Evolutionary conservation across 1,284 basidiomycete genomes (phyloP), one percentile per base, ranked within the genome.

Genomic region (Cutaneotrichosporon sp.): DNA sequence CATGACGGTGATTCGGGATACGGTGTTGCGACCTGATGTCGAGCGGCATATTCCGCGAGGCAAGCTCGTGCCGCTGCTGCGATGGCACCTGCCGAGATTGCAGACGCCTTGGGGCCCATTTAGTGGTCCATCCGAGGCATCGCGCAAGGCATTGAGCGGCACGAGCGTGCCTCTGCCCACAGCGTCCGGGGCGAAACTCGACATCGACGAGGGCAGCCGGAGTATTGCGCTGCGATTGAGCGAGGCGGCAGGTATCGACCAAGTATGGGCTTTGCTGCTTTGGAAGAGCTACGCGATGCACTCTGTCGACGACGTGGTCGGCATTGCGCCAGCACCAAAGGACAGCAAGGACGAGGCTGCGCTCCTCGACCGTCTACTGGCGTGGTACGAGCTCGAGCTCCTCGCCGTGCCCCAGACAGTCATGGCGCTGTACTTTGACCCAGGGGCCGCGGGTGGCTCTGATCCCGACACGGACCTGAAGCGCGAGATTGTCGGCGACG

Each of bases 361-460:
- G 15, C 41, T 61, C 41, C 22, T 67, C 45, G 69, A 68, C 17
- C 52, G 62, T 30, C 20, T 69, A 2, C 23, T 65, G 9, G 40
- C 61, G 20, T 72, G 68, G 68, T 69, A 67, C 47, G 56, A 62
- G 30, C 62, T 64, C 49, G 66, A 72, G 56, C 49, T 59, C 8
- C 36, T 67, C 8, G 70, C 69, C 34, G 57, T 62, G 8, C 60
- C 66, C 3, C 61, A 68, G 49, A 63, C 69, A 18, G 64, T 66
- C 22, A 52, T 64, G 52, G 62, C 64, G 9, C 55, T 60, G 4
- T 56, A 55, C 33, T 42, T 49, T 20, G 3, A 39, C 36, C 2
- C 23, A 37, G n/a, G 33, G 35, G n/a, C 46, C 38, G 36, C 43
- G 30, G n/a, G 41, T 22, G 39, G 52, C 12, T 54, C 51, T 52